phyloP scores from a whole-genome alignment of 257 asterid species.

The Primulina tabacum region DNA sequence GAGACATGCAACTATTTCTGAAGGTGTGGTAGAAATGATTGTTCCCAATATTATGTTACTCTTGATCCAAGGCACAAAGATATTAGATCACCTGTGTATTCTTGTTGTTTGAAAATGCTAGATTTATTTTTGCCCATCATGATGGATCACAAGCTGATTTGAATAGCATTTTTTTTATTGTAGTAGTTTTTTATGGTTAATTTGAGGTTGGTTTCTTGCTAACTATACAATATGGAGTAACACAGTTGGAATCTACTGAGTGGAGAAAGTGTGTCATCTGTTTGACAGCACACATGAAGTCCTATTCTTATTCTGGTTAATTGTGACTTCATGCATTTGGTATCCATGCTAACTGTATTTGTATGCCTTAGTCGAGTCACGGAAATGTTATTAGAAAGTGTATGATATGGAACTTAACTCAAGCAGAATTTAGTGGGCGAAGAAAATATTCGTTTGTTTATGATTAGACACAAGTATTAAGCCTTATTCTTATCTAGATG shows the following conservation, averaged over 20 bases:
- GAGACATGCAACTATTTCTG: constrained; percentile 3
- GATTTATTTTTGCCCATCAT: constrained; percentile 10
- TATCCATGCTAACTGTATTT: constrained; percentile 5
- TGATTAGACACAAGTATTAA: not conserved
- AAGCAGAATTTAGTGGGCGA: constrained; percentile 13
- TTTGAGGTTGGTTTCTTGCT: constrained; percentile 6
- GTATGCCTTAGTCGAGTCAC: constrained; percentile 6
- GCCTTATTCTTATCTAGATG: not conserved
- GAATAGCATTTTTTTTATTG: not conserved
- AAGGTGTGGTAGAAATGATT: constrained; percentile 4
- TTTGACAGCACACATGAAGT: not conserved
- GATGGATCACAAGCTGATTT: constrained; percentile 9
- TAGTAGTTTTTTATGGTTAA: not conserved
- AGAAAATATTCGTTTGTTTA: not conserved
- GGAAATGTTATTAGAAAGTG: constrained; percentile 16
- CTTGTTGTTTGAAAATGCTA: constrained; percentile 19
- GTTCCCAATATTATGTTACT: constrained; percentile 3
- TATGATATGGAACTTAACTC: not conserved
- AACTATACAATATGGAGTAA: not conserved
- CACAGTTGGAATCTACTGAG: constrained; percentile 2
- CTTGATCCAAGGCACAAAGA: not conserved
- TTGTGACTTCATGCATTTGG: not conserved
- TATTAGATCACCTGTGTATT: constrained; percentile 12
- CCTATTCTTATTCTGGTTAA: not conserved
- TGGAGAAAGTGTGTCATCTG: not conserved